Evolutionary conservation across 2,329 filamentous ascomycete species (phyloP), one percentile per base, ranked within the genome.

Genomic region (Mollisiaceae sp.): DNA sequence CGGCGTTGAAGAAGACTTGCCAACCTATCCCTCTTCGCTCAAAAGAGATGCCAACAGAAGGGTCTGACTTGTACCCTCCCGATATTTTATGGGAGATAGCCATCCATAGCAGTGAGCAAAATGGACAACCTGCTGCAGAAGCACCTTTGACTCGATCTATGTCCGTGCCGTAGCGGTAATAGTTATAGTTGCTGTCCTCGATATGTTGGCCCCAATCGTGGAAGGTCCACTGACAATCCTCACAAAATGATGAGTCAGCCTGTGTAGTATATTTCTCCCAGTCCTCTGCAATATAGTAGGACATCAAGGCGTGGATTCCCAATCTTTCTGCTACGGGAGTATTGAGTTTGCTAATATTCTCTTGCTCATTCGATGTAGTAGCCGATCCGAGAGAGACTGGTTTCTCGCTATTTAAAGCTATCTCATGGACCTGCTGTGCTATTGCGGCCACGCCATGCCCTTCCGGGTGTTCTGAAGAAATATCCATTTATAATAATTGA

Each of bases 1-100:
- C 47, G 24, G 47, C 47, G 24, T 52, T 52, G 47, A 52, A 52
- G 18, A 52, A 52, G 8, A 52, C 47, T 32, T 27, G 8, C 47
- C 47, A 52, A 27, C 47, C 20, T 1, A 12, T 1, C n/a, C 47
- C 11, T 52, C 22, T 24, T 24, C 47, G 24, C 9, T 52, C 47
- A 18, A 52, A 6, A 12, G 47, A 52, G 11, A 52, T 18, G 4
- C 47, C 20, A 12, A 52, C 47, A 9, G 20, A 12, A 11, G 20
- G 24, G 24, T 52, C 24, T 12, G 22, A 11, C 2, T 24, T 6
- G 8, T 12, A 24, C 2, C 11, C 24, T 27, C 24, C 20, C 20
- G 8, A 5, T 8, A 52, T 8, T 32, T 52, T 52, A 52, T 52
- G 24, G 9, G 8, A 14, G 11, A 52, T 52, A 27, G 47, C 47